Base-by-base conservation (phyloP, 2,329 filamentous ascomycete genomes). In the Botrytis porri region DNA sequence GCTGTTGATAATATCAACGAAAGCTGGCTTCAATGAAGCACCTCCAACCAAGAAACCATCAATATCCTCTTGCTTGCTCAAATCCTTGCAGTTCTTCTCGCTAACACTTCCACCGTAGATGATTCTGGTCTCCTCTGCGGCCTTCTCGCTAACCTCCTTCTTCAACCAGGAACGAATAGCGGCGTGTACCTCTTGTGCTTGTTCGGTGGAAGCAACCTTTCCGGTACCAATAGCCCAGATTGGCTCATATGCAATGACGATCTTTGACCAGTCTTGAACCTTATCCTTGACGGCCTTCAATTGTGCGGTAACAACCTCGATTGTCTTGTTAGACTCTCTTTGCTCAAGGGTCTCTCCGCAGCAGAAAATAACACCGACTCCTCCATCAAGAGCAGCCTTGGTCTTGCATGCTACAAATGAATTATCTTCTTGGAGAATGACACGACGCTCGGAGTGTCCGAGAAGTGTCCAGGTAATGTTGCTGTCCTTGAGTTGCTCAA, bases 31-130 rank as follows among this genome's bases (percentile, higher is more conserved):
- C 86, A 98, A 89, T 83, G 93, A 96, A 82, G 95, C 95, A 84
- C 95, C 95, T 77, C 95, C 95, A 78, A 98, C 95, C 78, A 98
- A 89, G 91, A 98, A 98, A 74, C 96, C 96, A 84, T 99, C 96
- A 83, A 99, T 97, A 84, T 99, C 96, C 77, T 89, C 83, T 89
- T 98, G 90, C 88, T 94, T 95, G 83, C 92, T 90, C 80, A 99
- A 89, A 77, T 98, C 95, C 81, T 87, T 89, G 88, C 93, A 97
- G 90, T 99, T 99, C 92, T 98, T 98, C 88, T 97, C 96, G 82
- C 88, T 97, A 80, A 99, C 96, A 80, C 92, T 96, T 82, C 96
- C 96, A 78, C 96, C 96, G 85, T 99, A 99, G 82, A 99, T 91
- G 83, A 99, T 93, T 80, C 96, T 90, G 75, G 95, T 97, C 85